A percentile compares a stretch with the other conserved stretches of the same genome.
These are phyloP conservation scores for Knufia fluminis DNA, from an alignment of 2,329 filamentous ascomycete genomes.

Conservation along the genomic window DNA sequence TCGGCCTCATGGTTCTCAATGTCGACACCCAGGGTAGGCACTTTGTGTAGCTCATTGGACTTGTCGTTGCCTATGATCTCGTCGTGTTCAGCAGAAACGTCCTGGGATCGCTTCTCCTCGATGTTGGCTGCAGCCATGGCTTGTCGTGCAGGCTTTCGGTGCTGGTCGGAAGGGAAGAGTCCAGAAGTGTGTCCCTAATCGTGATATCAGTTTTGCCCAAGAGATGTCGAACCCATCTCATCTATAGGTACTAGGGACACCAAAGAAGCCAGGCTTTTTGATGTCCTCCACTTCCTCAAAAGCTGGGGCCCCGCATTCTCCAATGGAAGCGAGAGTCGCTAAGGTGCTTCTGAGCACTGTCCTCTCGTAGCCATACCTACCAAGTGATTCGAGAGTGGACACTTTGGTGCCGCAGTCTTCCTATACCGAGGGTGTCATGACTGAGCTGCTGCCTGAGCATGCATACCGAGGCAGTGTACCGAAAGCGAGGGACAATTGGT, in stretches of 20 bases:
- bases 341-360: too few relatives aligned
- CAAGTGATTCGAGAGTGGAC: neutral
- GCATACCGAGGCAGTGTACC: neutral
- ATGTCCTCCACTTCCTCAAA: neutral
- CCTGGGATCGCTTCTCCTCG: neutral
- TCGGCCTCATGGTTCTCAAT: neutral
- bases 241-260: neutral
- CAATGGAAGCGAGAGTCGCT: neutral
- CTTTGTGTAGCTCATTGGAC: neutral
- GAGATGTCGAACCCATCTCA: neutral
- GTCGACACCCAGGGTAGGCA: constrained; percentile 1
- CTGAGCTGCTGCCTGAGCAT: neutral
- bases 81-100: neutral
- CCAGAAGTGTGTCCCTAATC: neutral
- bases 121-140: neutral
- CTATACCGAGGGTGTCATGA: neutral
- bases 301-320: neutral
- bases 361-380: neutral
- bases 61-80: neutral
- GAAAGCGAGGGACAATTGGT: constrained; percentile 4
- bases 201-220: neutral
- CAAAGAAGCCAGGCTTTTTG: neutral
- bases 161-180: neutral
- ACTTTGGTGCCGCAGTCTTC: neutral
- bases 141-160: neutral